These are phyloP conservation scores for Adansonia digitata DNA, from an alignment of 345 rosid species.

Conservation along the genomic window DNA sequence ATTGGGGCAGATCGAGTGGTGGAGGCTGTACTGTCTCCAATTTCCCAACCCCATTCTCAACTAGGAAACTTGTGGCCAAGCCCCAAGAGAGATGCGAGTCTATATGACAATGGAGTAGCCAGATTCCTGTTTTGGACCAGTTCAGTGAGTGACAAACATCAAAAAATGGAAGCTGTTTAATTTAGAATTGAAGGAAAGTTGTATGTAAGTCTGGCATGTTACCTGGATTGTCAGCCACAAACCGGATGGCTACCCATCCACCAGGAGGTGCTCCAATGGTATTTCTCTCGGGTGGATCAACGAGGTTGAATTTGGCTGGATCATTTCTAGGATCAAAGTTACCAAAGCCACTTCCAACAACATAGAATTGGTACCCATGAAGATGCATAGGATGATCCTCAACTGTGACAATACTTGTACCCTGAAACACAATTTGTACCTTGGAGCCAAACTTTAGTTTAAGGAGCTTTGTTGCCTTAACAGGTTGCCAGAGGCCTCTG, in stretches of 20 bases:
- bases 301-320: slow-evolving; percentile 57
- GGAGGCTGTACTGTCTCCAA: slow-evolving; percentile 77
- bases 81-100: slow-evolving; percentile 69
- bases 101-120: slow-evolving; percentile 86
- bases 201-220: not conserved
- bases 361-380: slow-evolving; percentile 73
- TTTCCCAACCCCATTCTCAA: slow-evolving; percentile 70
- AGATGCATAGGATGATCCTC: slow-evolving; percentile 94
- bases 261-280: slow-evolving; percentile 83
- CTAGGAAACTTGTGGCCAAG: slow-evolving; percentile 63
- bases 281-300: slow-evolving; percentile 73
- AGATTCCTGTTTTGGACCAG: slow-evolving; percentile 35
- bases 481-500: slow-evolving; percentile 80
- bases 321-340: slow-evolving; percentile 65
- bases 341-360: slow-evolving; percentile 68
- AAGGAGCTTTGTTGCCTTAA: slow-evolving; percentile 59
- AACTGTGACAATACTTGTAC: slow-evolving; percentile 63
- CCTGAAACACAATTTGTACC: slow-evolving; percentile 75
- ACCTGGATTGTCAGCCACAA: slow-evolving; percentile 85
- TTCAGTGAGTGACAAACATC: not conserved
- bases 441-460: slow-evolving; percentile 61
- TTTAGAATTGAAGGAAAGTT: not conserved
- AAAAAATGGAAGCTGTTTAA: not conserved
- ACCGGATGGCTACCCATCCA: slow-evolving; percentile 91
- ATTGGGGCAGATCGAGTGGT: slow-evolving; percentile 75